Percentiles rank a stretch among this genome's conserved stretches.
These are phyloP conservation scores for Pestalotiopsis sp. DNA, from an alignment of 2,329 filamentous ascomycete species.

Conservation along the genomic window DNA sequence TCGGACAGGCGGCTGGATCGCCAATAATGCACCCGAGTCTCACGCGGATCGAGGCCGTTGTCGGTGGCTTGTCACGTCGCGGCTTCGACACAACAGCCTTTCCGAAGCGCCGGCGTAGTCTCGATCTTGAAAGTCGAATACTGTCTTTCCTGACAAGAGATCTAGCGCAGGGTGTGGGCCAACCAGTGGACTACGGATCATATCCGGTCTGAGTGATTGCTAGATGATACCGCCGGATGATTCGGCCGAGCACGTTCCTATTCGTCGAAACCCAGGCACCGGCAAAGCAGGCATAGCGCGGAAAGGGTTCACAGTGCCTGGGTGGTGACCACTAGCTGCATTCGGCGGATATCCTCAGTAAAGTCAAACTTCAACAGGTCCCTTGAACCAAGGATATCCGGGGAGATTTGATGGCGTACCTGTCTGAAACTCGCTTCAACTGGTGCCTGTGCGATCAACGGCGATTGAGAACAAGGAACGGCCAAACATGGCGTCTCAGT, in stretches of 20 bases:
- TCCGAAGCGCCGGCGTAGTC: not conserved
- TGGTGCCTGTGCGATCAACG: no score
- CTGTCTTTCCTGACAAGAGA: conserved; percentile 7
- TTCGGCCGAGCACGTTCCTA: not conserved
- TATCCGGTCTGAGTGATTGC: conserved; percentile 1
- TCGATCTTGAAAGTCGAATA: conserved; percentile 5
- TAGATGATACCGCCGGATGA: no score
- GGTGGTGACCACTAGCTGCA: no score
- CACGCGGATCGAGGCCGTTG: conserved; percentile 2
- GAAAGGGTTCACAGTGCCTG: not conserved
- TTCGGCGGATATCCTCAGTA: no score
- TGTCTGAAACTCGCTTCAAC: no score
- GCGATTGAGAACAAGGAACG: no score
- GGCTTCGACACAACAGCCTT: conserved; percentile 2
- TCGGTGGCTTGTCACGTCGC: not conserved
- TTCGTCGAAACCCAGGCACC: not conserved
- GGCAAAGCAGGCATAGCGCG: not conserved
- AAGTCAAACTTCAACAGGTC: no score
- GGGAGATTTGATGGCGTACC: no score
- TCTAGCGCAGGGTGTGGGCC: not conserved
- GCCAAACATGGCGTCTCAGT: no score
- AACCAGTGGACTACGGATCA: not conserved
- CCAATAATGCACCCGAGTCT: conserved; percentile 6
- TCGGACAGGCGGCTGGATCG: not conserved
- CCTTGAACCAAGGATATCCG: no score